Conservation (phyloP, 345 rosid genomes). For the Kandelia obovata region DNA sequence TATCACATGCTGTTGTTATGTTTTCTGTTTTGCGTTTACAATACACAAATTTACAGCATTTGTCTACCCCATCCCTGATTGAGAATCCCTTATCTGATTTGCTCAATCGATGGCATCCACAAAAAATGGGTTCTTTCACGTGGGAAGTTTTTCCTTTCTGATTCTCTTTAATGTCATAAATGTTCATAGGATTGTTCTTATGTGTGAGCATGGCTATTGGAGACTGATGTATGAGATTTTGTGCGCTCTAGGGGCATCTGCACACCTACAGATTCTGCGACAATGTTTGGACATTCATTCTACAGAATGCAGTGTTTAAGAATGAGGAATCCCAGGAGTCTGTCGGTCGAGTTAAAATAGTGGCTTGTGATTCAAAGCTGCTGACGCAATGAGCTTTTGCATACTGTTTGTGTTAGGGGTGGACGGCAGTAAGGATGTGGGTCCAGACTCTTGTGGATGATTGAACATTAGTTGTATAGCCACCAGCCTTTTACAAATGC, state of each 20-base stretch:
- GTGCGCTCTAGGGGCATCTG: slow-evolving; percentile 76
- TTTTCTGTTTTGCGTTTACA: no score
- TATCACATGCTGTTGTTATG: no score
- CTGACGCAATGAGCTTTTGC: slow-evolving; percentile 54
- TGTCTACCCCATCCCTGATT: no score
- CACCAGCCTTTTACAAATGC: slow-evolving; percentile 12
- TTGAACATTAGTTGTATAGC: slow-evolving; percentile 25
- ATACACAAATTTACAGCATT: no score
- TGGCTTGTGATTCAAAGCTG: slow-evolving; percentile 96
- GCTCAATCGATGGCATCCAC: neutral
- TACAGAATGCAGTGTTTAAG: slow-evolving; percentile 70
- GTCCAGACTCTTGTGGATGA: slow-evolving; percentile 9
- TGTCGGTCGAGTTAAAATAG: slow-evolving; percentile 83
- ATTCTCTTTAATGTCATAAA: neutral
- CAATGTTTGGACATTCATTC: slow-evolving; percentile 98
- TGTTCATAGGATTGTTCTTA: neutral
- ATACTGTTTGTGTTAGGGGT: slow-evolving; percentile 5
- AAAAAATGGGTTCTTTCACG: neutral
- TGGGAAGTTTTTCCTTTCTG: neutral
- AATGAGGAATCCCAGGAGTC: slow-evolving; percentile 56
- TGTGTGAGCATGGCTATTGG: neutral
- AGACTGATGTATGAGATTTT: neutral
- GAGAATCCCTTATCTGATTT: no score
- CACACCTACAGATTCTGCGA: slow-evolving; percentile 99
- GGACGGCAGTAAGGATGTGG: slow-evolving; percentile 11